Conservation (phyloP, 257 asterid species). For the Scutellaria minor region DNA sequence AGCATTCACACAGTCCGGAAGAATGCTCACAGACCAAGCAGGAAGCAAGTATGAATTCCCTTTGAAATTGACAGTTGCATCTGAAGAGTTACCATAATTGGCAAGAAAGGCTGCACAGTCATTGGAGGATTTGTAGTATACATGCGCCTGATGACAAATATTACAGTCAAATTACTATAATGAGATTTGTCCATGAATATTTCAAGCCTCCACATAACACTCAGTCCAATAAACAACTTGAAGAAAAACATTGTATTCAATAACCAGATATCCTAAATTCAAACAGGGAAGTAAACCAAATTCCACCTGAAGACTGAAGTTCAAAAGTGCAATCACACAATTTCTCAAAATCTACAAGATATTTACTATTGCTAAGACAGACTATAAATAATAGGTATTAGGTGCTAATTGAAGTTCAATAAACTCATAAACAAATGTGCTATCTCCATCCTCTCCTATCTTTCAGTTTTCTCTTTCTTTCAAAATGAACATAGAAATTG, state of each 20-base stretch:
- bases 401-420: no score
- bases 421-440: not conserved
- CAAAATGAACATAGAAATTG: not conserved
- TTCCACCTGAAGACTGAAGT: no score
- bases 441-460: not conserved
- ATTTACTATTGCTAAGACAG: no score
- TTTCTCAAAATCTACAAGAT: no score
- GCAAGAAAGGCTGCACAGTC: slow-evolving; percentile 88
- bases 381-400: no score
- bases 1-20: slow-evolving; percentile 76
- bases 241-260: no score
- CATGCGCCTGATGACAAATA: slow-evolving; percentile 64
- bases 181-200: not conserved
- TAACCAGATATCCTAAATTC: not conserved
- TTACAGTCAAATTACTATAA: slow-evolving; percentile 1
- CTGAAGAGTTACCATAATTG: slow-evolving; percentile 60
- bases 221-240: slow-evolving; percentile 4
- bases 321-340: no score
- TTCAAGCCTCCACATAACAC: slow-evolving; percentile 1
- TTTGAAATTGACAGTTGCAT: slow-evolving; percentile 64
- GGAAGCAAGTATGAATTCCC: slow-evolving; percentile 72
- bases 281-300: not conserved
- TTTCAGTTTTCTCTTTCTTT: not conserved
- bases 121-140: slow-evolving; percentile 61
- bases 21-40: slow-evolving; percentile 94